These are phyloP conservation scores for Iris macrosiphon DNA, from an alignment of 106 monocot genomes.

Conservation along the genomic window DNA sequence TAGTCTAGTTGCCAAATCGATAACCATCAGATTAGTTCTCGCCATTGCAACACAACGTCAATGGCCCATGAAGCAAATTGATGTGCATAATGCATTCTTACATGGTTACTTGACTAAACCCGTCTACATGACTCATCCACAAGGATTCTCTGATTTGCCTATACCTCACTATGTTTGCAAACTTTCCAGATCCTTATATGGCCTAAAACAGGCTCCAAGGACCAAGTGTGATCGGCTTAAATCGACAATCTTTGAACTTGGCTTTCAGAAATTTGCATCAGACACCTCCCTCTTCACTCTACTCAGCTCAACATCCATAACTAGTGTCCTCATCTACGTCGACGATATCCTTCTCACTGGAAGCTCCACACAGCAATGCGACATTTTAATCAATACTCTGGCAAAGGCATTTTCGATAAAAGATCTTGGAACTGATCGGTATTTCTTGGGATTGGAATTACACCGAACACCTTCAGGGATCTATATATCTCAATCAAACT, in stretches of 20 bases:
- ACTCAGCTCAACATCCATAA: neutral
- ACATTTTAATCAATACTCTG: neutral
- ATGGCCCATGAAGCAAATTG: neutral
- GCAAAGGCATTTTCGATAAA: neutral
- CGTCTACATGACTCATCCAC: constrained; percentile 11
- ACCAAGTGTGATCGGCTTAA: neutral
- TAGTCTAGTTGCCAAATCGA: neutral
- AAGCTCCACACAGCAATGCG: neutral
- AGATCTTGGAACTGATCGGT: neutral
- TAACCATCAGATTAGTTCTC: constrained; percentile 2
- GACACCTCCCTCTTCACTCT: neutral
- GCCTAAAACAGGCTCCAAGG: neutral
- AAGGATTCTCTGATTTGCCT: neutral
- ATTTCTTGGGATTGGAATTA: neutral
- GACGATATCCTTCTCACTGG: constrained; percentile 4
- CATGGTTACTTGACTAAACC: neutral
- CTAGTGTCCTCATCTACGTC: neutral
- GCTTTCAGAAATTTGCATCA: neutral
- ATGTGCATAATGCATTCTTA: constrained; percentile 11
- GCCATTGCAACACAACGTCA: neutral
- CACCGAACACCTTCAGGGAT: neutral
- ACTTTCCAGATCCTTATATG: neutral
- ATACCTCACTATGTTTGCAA: neutral
- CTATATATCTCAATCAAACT: neutral
- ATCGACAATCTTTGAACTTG: neutral